Base-by-base conservation (phyloP, 208 protist genomes). In the Trichomonas gallinae region DNA sequence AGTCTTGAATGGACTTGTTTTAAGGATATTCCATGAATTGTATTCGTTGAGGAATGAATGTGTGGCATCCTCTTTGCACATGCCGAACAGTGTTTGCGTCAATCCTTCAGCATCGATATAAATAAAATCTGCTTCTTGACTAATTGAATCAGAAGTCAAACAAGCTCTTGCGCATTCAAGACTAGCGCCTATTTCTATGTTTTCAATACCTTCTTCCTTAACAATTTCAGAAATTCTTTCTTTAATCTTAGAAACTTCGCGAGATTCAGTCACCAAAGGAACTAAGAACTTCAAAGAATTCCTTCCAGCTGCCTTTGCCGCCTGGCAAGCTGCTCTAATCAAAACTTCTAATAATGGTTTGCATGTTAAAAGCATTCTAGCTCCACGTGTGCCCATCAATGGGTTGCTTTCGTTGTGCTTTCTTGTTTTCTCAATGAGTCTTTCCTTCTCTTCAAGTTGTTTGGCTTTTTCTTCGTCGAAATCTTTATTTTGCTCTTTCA, bases 341-440 rank as follows among this genome's bases (percentile, higher is more conserved):
- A 99, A 98, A 98, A 99, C 99, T 96, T 98, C 98, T 97, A 98
- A 98, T 96, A 99, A 98, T 97, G 99, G 98, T n/a, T 98, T 98
- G 97, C 99, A 98, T 49, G 97, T 97, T 85, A 99, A 98, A 38
- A 98, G 98, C 17, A 99, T 97, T 88, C 99, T 97, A 97, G 98
- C 98, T 42, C 99, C 99, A 46, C 99, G 97, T 96, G 98, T 98
- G 42, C 99, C 99, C 42, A 99, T 97, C 99, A 99, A 99, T 51
- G 99, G 99, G 98, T 99, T 99, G 96, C 97, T 91, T 98, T 99
- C 98, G 96, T 98, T 36, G 8, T 45, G 26, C 63, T 42, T 82
- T 82, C 26, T 48, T 58, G 87, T 51, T 0, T 58, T 48, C 21
- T 42, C 44, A 38, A 93, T 23, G 13, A 93, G 17, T 63, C 31